These are phyloP conservation scores for Inga leiocalycina DNA, from an alignment of 306 rosid species.

Conservation along the genomic window DNA sequence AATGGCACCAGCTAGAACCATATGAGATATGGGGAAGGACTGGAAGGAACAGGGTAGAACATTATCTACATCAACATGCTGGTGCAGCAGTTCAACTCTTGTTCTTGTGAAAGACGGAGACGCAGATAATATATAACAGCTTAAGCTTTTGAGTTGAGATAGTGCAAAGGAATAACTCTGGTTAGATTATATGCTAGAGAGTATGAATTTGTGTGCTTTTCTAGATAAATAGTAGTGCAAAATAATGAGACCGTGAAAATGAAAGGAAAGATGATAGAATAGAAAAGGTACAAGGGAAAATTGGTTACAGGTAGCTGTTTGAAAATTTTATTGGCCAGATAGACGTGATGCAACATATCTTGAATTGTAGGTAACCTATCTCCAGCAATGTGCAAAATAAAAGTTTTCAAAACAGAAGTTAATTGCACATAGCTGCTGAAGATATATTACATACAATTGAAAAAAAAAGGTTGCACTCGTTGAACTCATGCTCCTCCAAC, in stretches of 20 bases:
- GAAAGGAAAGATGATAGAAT: not conserved
- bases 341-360: too few species aligned
- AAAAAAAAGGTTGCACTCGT: too few species aligned
- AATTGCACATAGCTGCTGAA: too few species aligned
- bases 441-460: too few species aligned
- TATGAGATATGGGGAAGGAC: constrained; percentile 28
- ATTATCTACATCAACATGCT: constrained; percentile 20
- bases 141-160: constrained; percentile 1
- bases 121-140: not conserved
- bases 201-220: not conserved
- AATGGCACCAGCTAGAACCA: constrained; percentile 30
- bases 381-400: too few species aligned
- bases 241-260: not conserved
- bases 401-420: too few species aligned
- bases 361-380: too few species aligned
- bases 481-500: too few species aligned
- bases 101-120: constrained; percentile 10
- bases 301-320: too few species aligned
- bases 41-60: constrained; percentile 15
- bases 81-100: constrained; percentile 18
- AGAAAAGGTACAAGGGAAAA: not conserved
- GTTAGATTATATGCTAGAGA: not conserved
- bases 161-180: not conserved
- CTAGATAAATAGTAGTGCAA: not conserved
- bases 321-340: too few species aligned